Conservation (phyloP, 83 land plant species). For the Picea abies region DNA sequence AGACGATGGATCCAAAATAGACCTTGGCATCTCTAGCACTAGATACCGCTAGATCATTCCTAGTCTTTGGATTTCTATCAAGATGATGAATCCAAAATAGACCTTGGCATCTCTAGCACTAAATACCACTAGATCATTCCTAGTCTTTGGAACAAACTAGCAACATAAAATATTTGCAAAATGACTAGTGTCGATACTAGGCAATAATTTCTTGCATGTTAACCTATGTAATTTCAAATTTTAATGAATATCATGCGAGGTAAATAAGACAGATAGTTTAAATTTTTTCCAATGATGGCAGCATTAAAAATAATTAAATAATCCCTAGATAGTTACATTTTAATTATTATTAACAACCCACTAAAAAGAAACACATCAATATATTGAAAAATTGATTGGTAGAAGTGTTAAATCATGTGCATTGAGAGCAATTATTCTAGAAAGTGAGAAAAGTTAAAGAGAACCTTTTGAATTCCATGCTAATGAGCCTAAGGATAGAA, state of each 20-base stretch:
- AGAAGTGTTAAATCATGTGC: not conserved
- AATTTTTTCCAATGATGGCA: not conserved
- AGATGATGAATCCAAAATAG: not conserved
- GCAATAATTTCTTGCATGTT: conserved; percentile 71
- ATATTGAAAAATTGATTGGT: not conserved
- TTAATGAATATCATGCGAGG: not conserved
- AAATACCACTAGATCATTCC: conserved; percentile 92
- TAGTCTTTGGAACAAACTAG: conserved; percentile 92
- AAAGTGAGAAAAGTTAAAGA: not conserved
- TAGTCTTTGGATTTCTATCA: no score
- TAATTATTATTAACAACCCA: not conserved
- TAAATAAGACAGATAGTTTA: not conserved
- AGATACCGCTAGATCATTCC: no score
- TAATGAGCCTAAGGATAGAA: conserved; percentile 68
- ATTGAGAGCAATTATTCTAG: not conserved
- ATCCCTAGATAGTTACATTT: not conserved
- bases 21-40: not conserved
- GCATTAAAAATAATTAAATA: not conserved
- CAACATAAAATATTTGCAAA: conserved; percentile 91
- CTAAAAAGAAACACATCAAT: not conserved
- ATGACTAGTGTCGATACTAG: conserved; percentile 89
- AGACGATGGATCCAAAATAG: not conserved
- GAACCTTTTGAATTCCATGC: conserved; percentile 34
- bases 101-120: conserved; percentile 98
- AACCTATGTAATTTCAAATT: conserved; percentile 43